Evolutionary conservation across 306 rosid genomes (phyloP), one percentile per base, ranked within the genome.

Genomic region (Lathyrus oleraceus): DNA sequence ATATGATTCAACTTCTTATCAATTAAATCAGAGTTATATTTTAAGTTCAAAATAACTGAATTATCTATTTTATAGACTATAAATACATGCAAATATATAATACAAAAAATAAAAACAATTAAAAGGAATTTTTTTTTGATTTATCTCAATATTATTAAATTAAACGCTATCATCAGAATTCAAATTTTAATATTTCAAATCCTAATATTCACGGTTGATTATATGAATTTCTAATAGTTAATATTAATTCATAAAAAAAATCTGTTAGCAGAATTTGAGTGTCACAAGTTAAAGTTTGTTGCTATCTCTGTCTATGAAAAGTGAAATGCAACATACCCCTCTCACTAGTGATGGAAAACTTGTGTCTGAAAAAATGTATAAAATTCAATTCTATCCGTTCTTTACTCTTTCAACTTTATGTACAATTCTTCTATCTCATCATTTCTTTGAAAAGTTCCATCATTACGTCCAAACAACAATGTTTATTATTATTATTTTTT

Each of bases 371-470:
- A 70, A 69, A 17, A 74, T 57, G 62, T 25, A 57, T 57, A 60
- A 53, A 68, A 40, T 58, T 69, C 43, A 71, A 56, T 43, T 60
- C 58, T 42, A 51, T 71, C 76, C 59, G 51, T 67, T 82, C 69
- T 79, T 69, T 76, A 66, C 69, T 36, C 79, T 67, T 71, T 32
- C 61, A 75, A 78, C 76, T 78, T 62, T 76, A 61, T 70, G 67
- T 62, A 64, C 54, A 35, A 70, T 77, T 78, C 77, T 61, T 67
- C 51, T 65, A 69, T 71, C 67, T 58, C 76, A 71, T 84, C 65
- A 78, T 78, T 76, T 63, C 77, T 61, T 75, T 69, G 70, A 72
- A 81, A 85, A 69, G 88, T 79, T 82, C 25, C 70, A 79, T 76
- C 82, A 81, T 70, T 69, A 73, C 74, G 73, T 76, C 82, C 78